These are phyloP conservation scores for Phytophthora fragariaefolia DNA, from an alignment of 352 stramenopile species.

Conservation along the genomic window DNA sequence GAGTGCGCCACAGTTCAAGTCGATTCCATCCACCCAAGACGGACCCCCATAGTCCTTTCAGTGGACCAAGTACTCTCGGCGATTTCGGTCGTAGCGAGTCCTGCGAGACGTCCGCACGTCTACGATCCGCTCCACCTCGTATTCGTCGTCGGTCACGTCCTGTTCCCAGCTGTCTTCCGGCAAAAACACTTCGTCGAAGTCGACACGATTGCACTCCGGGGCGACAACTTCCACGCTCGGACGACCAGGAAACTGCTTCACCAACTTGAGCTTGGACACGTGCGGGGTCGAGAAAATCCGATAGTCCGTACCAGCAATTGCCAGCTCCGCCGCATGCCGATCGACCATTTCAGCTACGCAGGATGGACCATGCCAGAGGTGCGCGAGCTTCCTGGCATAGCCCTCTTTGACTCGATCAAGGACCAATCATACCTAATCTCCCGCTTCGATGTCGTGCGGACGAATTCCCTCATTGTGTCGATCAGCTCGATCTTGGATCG, in stretches of 20 bases:
- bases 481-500: constrained; percentile 1
- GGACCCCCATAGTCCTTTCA: constrained; percentile 18
- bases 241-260: constrained; percentile 1
- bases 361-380: constrained; percentile 42
- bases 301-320: not conserved
- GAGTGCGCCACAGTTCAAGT: constrained; percentile 18
- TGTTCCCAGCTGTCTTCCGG: constrained; percentile 22
- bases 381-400: constrained; percentile 1
- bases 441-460: not conserved
- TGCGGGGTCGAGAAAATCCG: constrained; percentile 28
- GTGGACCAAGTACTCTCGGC: constrained; percentile 17
- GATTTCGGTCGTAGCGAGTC: constrained; percentile 5
- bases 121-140: constrained; percentile 18
- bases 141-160: constrained; percentile 6
- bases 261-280: constrained; percentile 32
- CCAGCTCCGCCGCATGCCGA: constrained; percentile 14
- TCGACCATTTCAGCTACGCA: constrained; percentile 20
- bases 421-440: constrained; percentile 11
- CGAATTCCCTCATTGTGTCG: not conserved
- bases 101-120: constrained; percentile 20
- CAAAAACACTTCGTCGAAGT: constrained; percentile 34
- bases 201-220: not conserved
- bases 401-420: constrained; percentile 1
- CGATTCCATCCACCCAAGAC: constrained; percentile 13
- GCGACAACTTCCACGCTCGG: not conserved